Percentiles rank a stretch among this genome's conserved stretches.
These are phyloP conservation scores for Solanum tarapatanum DNA, from an alignment of 257 asterid species.

Conservation along the genomic window DNA sequence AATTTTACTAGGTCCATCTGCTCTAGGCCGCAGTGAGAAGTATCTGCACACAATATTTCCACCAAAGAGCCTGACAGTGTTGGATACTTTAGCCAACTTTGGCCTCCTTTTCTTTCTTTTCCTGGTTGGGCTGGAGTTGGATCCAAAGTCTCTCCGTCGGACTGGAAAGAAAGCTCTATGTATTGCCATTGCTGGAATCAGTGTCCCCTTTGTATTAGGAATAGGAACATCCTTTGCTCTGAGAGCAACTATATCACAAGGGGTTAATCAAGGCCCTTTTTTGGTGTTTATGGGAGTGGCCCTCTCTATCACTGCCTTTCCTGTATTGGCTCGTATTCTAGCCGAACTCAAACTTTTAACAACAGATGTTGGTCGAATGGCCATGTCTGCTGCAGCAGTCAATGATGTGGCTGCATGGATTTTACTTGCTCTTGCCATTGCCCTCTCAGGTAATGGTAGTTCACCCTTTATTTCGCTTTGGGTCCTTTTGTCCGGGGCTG, in stretches of 20 bases:
- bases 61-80: slow-evolving; percentile 38
- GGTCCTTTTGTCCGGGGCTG: slow-evolving; percentile 44
- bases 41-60: slow-evolving; percentile 46
- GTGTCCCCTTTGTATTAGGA: slow-evolving; percentile 45
- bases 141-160: slow-evolving; percentile 35
- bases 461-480: slow-evolving; percentile 46
- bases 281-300: slow-evolving; percentile 62
- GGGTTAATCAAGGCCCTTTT: slow-evolving; percentile 43
- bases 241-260: slow-evolving; percentile 35
- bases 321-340: slow-evolving; percentile 60
- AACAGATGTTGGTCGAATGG: slow-evolving; percentile 51
- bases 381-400: slow-evolving; percentile 76
- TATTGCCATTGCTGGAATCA: slow-evolving; percentile 54
- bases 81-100: slow-evolving; percentile 55
- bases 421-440: slow-evolving; percentile 56
- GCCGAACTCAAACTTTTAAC: slow-evolving; percentile 63
- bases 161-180: slow-evolving; percentile 51
- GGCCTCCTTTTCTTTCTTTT: slow-evolving; percentile 52
- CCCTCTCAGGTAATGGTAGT: slow-evolving; percentile 36
- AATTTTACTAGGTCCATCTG: slow-evolving; percentile 53
- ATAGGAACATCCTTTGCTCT: slow-evolving; percentile 50
- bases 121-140: slow-evolving; percentile 54
- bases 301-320: slow-evolving; percentile 58
- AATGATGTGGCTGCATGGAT: slow-evolving; percentile 73
- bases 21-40: slow-evolving; percentile 41